phyloP scores from a whole-genome alignment of 441 rosid species.

The Melastoma candidum region DNA sequence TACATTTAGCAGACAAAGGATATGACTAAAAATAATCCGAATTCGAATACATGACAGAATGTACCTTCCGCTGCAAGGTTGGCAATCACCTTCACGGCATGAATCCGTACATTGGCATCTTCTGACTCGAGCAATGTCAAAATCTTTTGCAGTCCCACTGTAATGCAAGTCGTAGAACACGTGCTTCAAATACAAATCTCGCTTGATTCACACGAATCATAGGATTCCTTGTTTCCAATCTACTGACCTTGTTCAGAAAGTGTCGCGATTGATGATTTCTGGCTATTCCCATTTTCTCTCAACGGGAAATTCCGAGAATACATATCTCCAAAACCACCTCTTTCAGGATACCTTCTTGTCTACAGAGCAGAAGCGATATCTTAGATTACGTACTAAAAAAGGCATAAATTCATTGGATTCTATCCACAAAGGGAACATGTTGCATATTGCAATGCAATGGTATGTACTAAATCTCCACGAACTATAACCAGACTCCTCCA shows the following conservation, averaged over 20 bases:
- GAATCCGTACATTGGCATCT: slow-evolving; percentile 18
- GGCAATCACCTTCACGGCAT: slow-evolving; percentile 20
- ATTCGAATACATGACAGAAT: background rate
- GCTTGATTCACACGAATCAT: background rate
- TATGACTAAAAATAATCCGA: background rate
- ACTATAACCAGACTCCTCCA: too few species aligned
- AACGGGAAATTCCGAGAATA: slow-evolving; percentile 8
- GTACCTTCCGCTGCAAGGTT: slow-evolving; percentile 23
- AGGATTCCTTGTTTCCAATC: background rate
- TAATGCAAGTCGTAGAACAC: background rate
- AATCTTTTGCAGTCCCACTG: slow-evolving; percentile 18
- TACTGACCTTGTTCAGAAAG: slow-evolving; percentile 17
- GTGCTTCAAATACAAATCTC: background rate
- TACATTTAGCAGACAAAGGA: background rate
- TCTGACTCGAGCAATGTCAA: slow-evolving; percentile 17
- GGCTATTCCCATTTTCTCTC: slow-evolving; percentile 12
- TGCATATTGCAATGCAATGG: too few species aligned
- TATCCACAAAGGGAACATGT: too few species aligned
- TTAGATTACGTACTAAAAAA: too few species aligned
- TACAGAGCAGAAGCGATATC: slow-evolving; percentile 1
- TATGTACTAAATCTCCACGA: too few species aligned
- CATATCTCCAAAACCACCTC: slow-evolving; percentile 13
- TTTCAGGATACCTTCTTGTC: slow-evolving; percentile 17
- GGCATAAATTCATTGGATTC: too few species aligned
- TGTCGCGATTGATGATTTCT: slow-evolving; percentile 15